Percentiles rank a stretch among this genome's conserved stretches.
These are phyloP conservation scores for Phytophthora pinifolia DNA, from an alignment of 352 stramenopile species.

Conservation along the genomic window DNA sequence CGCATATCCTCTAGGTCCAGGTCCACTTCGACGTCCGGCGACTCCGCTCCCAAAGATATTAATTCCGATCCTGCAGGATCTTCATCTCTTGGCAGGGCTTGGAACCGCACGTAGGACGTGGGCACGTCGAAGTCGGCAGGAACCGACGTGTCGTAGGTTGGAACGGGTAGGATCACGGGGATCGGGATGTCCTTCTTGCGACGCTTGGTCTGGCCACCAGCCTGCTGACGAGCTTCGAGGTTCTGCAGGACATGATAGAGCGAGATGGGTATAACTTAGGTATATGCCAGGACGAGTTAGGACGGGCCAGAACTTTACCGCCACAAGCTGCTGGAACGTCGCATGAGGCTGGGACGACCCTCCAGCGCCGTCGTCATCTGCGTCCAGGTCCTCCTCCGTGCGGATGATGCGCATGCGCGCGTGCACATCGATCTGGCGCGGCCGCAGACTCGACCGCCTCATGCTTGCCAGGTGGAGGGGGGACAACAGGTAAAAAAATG, in stretches of 20 bases:
- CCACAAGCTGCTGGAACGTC: slow-evolving; percentile 77
- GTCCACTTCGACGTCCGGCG: slow-evolving; percentile 70
- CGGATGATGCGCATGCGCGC: slow-evolving; percentile 85
- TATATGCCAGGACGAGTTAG: no score
- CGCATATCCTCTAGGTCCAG: slow-evolving; percentile 86
- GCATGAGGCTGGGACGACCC: slow-evolving; percentile 36
- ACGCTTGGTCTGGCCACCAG: slow-evolving; percentile 37
- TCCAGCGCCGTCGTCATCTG: slow-evolving; percentile 56
- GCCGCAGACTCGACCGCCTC: slow-evolving; percentile 82
- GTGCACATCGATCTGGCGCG: slow-evolving; percentile 88
- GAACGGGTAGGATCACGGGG: slow-evolving; percentile 70
- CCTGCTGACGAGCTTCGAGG: slow-evolving; percentile 59
- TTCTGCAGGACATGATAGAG: slow-evolving; percentile 27
- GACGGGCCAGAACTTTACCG: slow-evolving; percentile 24
- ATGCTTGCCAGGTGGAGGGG: slow-evolving; percentile 27
- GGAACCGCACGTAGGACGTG: slow-evolving; percentile 84
- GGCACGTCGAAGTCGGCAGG: slow-evolving; percentile 68
- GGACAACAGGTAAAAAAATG: slow-evolving; percentile 9
- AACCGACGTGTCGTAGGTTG: slow-evolving; percentile 69
- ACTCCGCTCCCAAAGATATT: slow-evolving; percentile 21
- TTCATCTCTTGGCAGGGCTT: slow-evolving; percentile 50
- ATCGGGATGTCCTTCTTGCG: slow-evolving; percentile 91
- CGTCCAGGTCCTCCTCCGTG: slow-evolving; percentile 73
- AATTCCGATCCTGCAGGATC: slow-evolving; percentile 20
- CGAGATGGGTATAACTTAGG: no score